Base-by-base conservation (phyloP, 116 monocot genomes). In the Papilionanthe hybrid region DNA sequence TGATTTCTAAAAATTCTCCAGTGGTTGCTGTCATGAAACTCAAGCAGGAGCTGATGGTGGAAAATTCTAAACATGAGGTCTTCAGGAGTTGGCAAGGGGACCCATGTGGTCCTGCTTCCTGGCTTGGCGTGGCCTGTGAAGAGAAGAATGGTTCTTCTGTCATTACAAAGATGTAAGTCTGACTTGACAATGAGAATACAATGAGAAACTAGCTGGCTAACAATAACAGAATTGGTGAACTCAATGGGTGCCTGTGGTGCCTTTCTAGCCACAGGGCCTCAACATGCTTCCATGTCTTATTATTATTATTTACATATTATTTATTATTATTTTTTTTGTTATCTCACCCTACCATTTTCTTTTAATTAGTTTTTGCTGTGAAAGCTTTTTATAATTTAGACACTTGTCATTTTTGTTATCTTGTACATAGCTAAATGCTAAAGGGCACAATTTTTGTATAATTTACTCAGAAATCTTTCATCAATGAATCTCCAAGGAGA, bases 141-240 rank as follows among this genome's bases (percentile, higher is more conserved):
- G 15, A 75, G 32, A 75, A 23, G 48, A 81, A 85, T 47, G 37
- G 37, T 47, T 42, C 45, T 32, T 45, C 73, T 80, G 44, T 81
- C 32, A 76, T 90, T 49, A 82, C 80, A 9, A 83, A 77, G 71
- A 72, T 90, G 90, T 90, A 80, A 83, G 87, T 79, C 75, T 4
- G 25, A 71, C 27, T 15, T 53, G 44, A 79, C 47, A 37, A 44
- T 45, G 71, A 32, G n/a, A 73, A 44, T 1, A 32, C 32, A 32
- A 32, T 32, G 32, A 32, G 32, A 32, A 32, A 32, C 12, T 71
- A 28, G 71, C 28, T 18, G 28, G 11, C 37, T 71, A 71, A 71
- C 71, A 37, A 71, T 71, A 32, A 71, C 15, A 37, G 37, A 37
- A 37, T 71, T 71, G 30, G 3, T 71, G 69, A 69, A 6, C 15